Evolutionary conservation across 2,329 filamentous ascomycete genomes (phyloP).

Genomic region (Colletotrichum tanaceti): DNA sequence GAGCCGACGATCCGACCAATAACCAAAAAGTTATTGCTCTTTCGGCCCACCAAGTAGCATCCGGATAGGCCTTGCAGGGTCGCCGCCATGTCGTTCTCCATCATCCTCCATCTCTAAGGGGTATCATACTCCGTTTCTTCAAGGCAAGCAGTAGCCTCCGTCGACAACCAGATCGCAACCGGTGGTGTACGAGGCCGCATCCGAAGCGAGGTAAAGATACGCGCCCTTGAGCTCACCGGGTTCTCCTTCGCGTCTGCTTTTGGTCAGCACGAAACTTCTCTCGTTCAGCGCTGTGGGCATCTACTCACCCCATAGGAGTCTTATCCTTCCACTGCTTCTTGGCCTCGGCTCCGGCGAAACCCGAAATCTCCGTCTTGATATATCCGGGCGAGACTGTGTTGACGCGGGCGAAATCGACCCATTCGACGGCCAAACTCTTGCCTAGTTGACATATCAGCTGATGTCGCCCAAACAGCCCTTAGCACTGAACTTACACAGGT

Average conservation of each 20-base stretch:
- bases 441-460: slow-evolving; percentile 53
- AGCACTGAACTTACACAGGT: slow-evolving; percentile 63
- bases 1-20: not conserved
- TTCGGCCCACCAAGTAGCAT: not conserved
- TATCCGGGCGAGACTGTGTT: slow-evolving; percentile 82
- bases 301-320: slow-evolving; percentile 77
- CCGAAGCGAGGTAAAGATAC: slow-evolving; percentile 83
- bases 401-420: slow-evolving; percentile 78
- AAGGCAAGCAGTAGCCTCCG: slow-evolving; percentile 74
- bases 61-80: not conserved
- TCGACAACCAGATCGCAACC: slow-evolving; percentile 80
- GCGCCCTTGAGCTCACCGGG: slow-evolving; percentile 83
- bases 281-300: not conserved
- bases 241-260: slow-evolving; percentile 72
- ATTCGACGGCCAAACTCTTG: slow-evolving; percentile 80
- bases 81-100: not conserved
- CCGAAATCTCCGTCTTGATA: slow-evolving; percentile 78
- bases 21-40: slow-evolving; percentile 8
- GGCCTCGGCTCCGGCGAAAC: slow-evolving; percentile 72
- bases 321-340: slow-evolving; percentile 81
- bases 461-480: too few relatives aligned
- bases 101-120: slow-evolving; percentile 12
- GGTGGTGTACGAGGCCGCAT: slow-evolving; percentile 86
- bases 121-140: slow-evolving; percentile 37
- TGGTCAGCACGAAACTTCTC: slow-evolving; percentile 36